Conservation (phyloP, 2,329 filamentous ascomycete species). For the Ophiocordyceps robertsii region DNA sequence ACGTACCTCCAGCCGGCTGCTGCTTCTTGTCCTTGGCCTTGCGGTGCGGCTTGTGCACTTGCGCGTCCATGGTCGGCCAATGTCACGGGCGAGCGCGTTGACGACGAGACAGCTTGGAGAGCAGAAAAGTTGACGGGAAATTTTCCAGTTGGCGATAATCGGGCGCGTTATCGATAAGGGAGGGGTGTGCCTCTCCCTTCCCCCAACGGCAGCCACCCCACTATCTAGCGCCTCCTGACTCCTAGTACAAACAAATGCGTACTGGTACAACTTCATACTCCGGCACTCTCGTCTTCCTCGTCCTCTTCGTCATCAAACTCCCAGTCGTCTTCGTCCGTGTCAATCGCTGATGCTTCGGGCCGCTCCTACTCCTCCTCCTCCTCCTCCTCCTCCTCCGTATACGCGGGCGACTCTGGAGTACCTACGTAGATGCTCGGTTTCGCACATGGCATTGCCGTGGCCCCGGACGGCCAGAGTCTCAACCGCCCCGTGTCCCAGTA, state of each 20-base stretch:
- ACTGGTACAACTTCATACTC: no score
- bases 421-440: not conserved
- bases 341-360: not conserved
- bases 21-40: conserved; percentile 84
- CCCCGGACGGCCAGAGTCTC: not conserved
- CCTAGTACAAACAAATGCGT: no score
- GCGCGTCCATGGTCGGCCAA: conserved; percentile 52
- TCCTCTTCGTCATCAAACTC: no score
- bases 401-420: not conserved
- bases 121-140: not conserved
- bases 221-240: no score
- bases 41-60: conserved; percentile 75
- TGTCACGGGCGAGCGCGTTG: not conserved
- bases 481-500: not conserved
- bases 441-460: not conserved
- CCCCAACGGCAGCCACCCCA: no score
- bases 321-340: not conserved
- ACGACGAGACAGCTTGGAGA: not conserved
- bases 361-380: not conserved
- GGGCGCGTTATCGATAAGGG: not conserved
- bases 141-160: not conserved
- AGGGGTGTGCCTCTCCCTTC: no score
- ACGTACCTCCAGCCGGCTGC: conserved; percentile 40
- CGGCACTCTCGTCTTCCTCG: no score
- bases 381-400: no score